phyloP scores from a whole-genome alignment of 225 moss, liverwort and hornwort species.

The Climacium dendroides region DNA sequence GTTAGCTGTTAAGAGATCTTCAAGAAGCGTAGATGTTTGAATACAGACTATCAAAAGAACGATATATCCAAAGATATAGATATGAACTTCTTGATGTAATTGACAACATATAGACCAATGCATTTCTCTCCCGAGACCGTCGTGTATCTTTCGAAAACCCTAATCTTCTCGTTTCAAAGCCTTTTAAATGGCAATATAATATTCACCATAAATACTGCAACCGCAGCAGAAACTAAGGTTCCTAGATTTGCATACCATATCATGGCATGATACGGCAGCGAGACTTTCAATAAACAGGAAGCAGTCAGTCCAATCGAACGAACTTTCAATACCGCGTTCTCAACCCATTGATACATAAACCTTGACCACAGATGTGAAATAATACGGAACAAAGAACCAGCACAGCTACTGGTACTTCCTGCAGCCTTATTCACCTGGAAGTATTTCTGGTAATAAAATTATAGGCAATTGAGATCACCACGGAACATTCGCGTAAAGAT shows the following conservation, averaged over 20 bases:
- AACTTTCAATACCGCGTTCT: neutral
- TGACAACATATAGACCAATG: neutral
- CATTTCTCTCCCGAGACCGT: neutral
- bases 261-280: neutral
- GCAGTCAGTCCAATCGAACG: neutral
- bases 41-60: neutral
- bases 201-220: neutral
- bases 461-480: neutral
- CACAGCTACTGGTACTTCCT: neutral
- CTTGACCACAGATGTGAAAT: neutral
- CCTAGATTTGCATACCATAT: neutral
- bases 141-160: neutral
- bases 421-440: neutral
- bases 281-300: neutral
- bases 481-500: neutral
- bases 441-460: neutral
- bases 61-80: neutral
- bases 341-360: neutral
- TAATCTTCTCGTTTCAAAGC: neutral
- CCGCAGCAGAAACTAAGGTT: neutral
- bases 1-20: neutral
- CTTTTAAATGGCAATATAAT: neutral
- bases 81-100: neutral
- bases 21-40: neutral
- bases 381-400: neutral